Evolutionary conservation across 345 rosid genomes (phyloP).

Genomic region (Excoecaria cochinchinensis): DNA sequence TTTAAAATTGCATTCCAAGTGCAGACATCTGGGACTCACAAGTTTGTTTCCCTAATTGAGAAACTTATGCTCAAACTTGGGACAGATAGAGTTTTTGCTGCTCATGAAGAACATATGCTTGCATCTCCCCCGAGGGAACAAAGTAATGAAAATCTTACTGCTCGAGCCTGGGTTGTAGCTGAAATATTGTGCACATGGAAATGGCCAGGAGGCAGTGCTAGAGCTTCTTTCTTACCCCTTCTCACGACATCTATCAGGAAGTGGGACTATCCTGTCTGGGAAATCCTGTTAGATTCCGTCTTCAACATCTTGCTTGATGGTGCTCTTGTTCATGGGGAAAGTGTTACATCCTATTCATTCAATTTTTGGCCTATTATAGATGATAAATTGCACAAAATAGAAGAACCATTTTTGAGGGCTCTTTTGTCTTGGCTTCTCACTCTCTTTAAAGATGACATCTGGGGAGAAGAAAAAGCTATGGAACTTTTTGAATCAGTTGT

Average conservation of each 20-base stretch:
- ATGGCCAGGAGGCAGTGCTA: conserved; percentile 86
- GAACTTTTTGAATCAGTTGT: conserved; percentile 54
- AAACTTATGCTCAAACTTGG: conserved; percentile 68
- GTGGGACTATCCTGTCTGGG: conserved; percentile 27
- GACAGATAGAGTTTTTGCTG: conserved; percentile 45
- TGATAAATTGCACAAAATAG: conserved; percentile 46
- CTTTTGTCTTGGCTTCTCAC: conserved; percentile 58
- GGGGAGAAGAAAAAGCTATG: conserved; percentile 67
- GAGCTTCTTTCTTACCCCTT: conserved; percentile 65
- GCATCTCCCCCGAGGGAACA: conserved; percentile 26
- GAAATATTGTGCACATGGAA: conserved; percentile 92
- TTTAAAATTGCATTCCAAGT: conserved; percentile 17
- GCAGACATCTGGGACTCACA: conserved; percentile 59
- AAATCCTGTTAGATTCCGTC: conserved; percentile 56
- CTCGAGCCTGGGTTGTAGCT: conserved; percentile 86
- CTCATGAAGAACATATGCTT: conserved; percentile 19
- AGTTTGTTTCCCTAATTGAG: conserved; percentile 64
- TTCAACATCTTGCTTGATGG: conserved; percentile 77
- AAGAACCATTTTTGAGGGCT: conserved; percentile 85
- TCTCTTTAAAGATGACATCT: conserved; percentile 61
- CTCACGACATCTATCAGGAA: conserved; percentile 54
- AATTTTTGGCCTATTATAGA: conserved; percentile 44
- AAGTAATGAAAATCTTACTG: conserved; percentile 26
- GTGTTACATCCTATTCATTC: conserved; percentile 28
- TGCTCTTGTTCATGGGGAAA: conserved; percentile 67